Evolutionary conservation across 2,329 filamentous ascomycete genomes (phyloP).

Genomic region (Fusarium setosum): DNA sequence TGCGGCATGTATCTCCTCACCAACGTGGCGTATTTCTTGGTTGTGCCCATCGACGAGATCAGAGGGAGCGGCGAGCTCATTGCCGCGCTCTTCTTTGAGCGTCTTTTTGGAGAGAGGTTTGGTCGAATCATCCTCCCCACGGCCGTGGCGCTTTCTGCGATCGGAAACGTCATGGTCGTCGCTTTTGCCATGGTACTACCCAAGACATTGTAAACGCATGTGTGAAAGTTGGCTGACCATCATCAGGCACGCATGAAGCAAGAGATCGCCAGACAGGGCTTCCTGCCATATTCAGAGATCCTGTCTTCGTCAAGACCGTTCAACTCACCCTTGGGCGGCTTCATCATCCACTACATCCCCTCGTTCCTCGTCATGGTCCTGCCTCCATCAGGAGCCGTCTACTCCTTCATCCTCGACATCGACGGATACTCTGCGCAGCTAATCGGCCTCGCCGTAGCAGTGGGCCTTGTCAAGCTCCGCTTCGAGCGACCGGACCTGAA

Average conservation of each 20-base stretch:
- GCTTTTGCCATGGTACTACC: conserved; percentile 72
- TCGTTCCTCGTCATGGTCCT: conserved; percentile 74
- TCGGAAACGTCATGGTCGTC: conserved; percentile 79
- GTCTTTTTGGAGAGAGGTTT: conserved; percentile 68
- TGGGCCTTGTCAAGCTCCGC: conserved; percentile 71
- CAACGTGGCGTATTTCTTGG: conserved; percentile 71
- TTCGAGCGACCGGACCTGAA: conserved; percentile 67
- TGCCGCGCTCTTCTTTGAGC: conserved; percentile 74
- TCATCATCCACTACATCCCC: conserved; percentile 76
- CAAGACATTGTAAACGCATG: not conserved
- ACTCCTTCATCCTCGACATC: conserved; percentile 79
- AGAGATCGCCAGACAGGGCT: conserved; percentile 77
- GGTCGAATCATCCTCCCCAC: conserved; percentile 70
- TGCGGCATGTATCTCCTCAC: conserved; percentile 74
- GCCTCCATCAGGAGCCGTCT: conserved; percentile 73
- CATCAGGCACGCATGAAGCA: conserved; percentile 74
- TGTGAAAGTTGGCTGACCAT: conserved; percentile 28
- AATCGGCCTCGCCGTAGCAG: conserved; percentile 65
- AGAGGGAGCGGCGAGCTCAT: conserved; percentile 74
- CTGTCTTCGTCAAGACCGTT: conserved; percentile 76
- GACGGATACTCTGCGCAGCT: conserved; percentile 76
- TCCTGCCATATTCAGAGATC: conserved; percentile 71
- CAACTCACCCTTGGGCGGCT: conserved; percentile 73
- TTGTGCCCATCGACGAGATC: conserved; percentile 75
- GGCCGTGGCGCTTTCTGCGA: conserved; percentile 74